phyloP scores from a whole-genome alignment of 768 basidiomycete species.

The Inosperma sp. region DNA sequence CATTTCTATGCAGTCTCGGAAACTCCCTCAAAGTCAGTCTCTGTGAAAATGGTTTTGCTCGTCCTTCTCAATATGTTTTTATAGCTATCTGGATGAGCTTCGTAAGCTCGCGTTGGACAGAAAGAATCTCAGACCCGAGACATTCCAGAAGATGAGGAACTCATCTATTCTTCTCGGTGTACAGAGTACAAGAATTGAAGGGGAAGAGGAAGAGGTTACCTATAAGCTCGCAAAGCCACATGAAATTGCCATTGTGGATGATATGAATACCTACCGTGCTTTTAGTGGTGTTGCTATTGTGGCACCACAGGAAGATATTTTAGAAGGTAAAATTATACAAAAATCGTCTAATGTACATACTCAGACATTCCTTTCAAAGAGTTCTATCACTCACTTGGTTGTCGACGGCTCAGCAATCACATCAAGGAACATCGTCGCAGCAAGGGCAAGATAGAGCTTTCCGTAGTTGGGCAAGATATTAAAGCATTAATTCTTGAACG shows the following conservation, averaged over 20 bases:
- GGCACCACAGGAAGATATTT: conserved; percentile 84
- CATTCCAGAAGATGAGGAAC: conserved; percentile 60
- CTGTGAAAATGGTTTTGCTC: neutral
- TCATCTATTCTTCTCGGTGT: conserved; percentile 71
- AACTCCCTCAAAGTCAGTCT: conserved; percentile 59
- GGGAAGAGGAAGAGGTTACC: conserved; percentile 61
- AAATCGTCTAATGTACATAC: too few relatives aligned
- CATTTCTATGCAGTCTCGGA: conserved; percentile 69
- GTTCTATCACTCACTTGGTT: conserved; percentile 77
- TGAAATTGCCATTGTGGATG: conserved; percentile 81
- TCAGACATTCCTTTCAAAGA: conserved; percentile 32
- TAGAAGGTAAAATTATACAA: conserved; percentile 83
- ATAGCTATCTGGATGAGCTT: conserved; percentile 78
- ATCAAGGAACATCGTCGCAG: conserved; percentile 76
- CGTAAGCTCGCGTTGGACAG: conserved; percentile 79
- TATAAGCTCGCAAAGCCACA: conserved; percentile 68
- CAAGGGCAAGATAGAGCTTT: conserved; percentile 44
- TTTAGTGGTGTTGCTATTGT: conserved; percentile 74
- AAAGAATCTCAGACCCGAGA: conserved; percentile 47
- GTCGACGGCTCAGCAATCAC: conserved; percentile 61
- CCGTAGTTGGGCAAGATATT: conserved; percentile 46
- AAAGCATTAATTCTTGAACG: conserved; percentile 72
- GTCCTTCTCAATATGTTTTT: neutral
- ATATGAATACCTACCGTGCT: conserved; percentile 71
- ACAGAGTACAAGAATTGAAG: conserved; percentile 42